These are phyloP conservation scores for Leucocoprinus sp. DNA, from an alignment of 768 basidiomycete genomes.

Conservation along the genomic window DNA sequence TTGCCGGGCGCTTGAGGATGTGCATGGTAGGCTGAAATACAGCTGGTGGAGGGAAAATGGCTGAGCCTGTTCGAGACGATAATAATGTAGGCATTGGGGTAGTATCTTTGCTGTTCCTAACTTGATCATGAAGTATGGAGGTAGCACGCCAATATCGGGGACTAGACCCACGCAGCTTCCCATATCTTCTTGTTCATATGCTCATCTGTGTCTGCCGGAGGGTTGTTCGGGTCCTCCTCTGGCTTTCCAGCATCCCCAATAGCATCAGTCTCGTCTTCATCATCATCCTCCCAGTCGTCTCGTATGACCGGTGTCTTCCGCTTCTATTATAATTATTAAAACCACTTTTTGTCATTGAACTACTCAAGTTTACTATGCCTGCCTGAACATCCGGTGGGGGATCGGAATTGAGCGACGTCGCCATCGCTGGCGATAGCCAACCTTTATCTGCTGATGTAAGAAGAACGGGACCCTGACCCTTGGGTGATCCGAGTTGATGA, in stretches of 20 bases:
- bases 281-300: slow-evolving; percentile 56
- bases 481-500: too few relatives aligned
- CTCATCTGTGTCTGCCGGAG: too few relatives aligned
- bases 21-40: slow-evolving; percentile 52
- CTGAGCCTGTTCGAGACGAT: slow-evolving; percentile 25
- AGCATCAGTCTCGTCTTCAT: slow-evolving; percentile 37
- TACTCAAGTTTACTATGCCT: slow-evolving; percentile 5
- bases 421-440: neutral
- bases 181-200: slow-evolving; percentile 48
- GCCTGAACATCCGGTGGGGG: slow-evolving; percentile 3
- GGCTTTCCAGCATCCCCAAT: neutral
- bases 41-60: slow-evolving; percentile 37
- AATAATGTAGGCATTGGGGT: slow-evolving; percentile 59
- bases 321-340: slow-evolving; percentile 1
- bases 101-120: slow-evolving; percentile 49
- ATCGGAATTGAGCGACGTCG: slow-evolving; percentile 6
- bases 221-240: too few relatives aligned
- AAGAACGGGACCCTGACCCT: slow-evolving; percentile 1
- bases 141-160: slow-evolving; percentile 4
- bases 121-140: slow-evolving; percentile 5
- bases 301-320: slow-evolving; percentile 16
- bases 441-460: slow-evolving; percentile 2
- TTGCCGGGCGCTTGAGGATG: slow-evolving; percentile 64
- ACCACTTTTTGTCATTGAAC: neutral
- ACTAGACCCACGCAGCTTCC: slow-evolving; percentile 57